These are phyloP conservation scores for Dryas drummondii DNA, from an alignment of 306 rosid species.

Conservation along the genomic window DNA sequence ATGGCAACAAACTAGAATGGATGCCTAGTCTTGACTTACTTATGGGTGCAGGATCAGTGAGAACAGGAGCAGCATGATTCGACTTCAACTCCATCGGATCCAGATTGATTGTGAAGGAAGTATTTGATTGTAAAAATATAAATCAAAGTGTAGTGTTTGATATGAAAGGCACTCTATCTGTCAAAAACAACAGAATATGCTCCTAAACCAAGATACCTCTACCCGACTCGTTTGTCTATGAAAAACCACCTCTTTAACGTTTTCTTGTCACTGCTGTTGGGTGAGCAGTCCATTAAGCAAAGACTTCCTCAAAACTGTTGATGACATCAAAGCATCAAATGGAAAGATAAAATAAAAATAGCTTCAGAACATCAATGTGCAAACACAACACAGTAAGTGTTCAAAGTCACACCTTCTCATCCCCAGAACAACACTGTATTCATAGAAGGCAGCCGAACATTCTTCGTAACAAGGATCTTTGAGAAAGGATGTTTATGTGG, in stretches of 20 bases:
- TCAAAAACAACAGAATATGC: conserved; percentile 11
- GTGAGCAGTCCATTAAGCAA: conserved; percentile 76
- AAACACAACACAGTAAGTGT: not conserved
- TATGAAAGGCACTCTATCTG: not conserved
- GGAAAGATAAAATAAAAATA: conserved; percentile 1
- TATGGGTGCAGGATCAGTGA: conserved; percentile 62
- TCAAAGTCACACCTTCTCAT: conserved; percentile 43
- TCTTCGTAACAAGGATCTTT: conserved; percentile 6
- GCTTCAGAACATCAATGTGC: conserved; percentile 1
- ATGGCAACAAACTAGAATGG: conserved; percentile 50
- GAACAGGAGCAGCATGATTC: conserved; percentile 61
- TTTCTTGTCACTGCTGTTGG: conserved; percentile 69
- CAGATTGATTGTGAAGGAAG: conserved; percentile 14
- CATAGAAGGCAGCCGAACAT: conserved; percentile 22
- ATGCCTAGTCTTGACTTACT: conserved; percentile 81
- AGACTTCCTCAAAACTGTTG: conserved; percentile 48
- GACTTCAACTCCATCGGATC: conserved; percentile 72
- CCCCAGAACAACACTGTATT: conserved; percentile 33
- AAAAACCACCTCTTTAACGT: conserved; percentile 92
- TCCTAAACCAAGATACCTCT: conserved; percentile 16
- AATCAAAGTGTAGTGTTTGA: not conserved
- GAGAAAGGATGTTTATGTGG: not conserved
- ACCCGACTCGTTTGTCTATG: conserved; percentile 90
- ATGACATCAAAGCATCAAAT: conserved; percentile 11
- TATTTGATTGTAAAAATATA: not conserved